Base-by-base conservation (phyloP, 805 yeast genomes). In the Lipomyces lipofer region DNA sequence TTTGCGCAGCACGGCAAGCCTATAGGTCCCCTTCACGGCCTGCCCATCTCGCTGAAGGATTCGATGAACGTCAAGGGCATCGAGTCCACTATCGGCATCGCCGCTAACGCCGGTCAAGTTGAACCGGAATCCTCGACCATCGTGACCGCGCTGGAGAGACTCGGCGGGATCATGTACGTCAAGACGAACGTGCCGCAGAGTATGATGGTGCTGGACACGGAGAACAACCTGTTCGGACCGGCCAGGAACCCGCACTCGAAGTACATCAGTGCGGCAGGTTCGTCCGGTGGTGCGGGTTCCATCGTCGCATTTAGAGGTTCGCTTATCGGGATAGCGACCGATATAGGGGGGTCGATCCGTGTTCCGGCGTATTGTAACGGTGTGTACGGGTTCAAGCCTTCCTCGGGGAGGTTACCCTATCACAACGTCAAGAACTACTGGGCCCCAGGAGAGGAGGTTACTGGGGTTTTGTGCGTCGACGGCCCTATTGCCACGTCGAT, bases 1-100 rank as follows among this genome's bases (percentile, higher is more conserved):
- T 79, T 65, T 57, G 67, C 66, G 40, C 62, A 73, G 45, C 69
- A 74, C 40, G 84, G 83, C 13, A 73, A 75, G 55, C 68, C 76
- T 1, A 63, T 80, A 21, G 88, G 87, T 24, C 83, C 85, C 1
- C 73, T 84, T 47, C 86, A 83, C 60, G 88, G 88, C 2, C 70
- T 83, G 36, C 88, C 87, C 19, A 43, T 51, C 15, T 59, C 29
- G 62, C 75, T 38, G 55, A 86, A 10, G 71, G 81, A 77, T 51
- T 71, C 75, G 50, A 67, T 77, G 53, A 72, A 74, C 57, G 56
- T 78, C 42, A 67, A 68, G 46, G 82, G 81, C 2, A 72, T 72
- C 27, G 75, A 75, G 3, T 73, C 83, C 2, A 64, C 79, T 2
- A 68, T 78, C 54, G 83, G 83, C 5, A 73, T 75, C 56, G 76